Evolutionary conservation across 331 rosid genomes (phyloP).

Genomic region (Stylosanthes scabra): DNA sequence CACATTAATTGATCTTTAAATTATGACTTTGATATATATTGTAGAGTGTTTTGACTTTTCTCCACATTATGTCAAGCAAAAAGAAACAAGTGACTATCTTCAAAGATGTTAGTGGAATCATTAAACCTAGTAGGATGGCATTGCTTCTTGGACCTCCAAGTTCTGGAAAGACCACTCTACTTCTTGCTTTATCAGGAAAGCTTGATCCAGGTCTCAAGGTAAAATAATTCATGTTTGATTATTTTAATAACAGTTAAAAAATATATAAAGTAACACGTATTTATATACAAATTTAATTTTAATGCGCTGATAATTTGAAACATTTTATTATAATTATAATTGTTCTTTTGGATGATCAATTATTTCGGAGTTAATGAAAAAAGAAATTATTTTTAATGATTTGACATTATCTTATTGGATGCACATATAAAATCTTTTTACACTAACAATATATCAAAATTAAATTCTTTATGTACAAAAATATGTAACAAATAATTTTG

Average conservation of each 20-base stretch:
- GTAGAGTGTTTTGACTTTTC: constrained; percentile 43
- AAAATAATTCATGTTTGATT: background rate
- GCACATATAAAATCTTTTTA: too few relatives aligned
- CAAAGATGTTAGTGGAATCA: constrained; percentile 51
- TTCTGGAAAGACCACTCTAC: constrained; percentile 70
- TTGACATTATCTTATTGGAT: too few relatives aligned
- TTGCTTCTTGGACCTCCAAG: constrained; percentile 71
- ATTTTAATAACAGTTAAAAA: too few relatives aligned
- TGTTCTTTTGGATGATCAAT: too few relatives aligned
- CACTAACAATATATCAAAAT: too few relatives aligned
- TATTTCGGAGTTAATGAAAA: too few relatives aligned
- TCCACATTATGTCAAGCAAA: constrained; percentile 40
- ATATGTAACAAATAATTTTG: too few relatives aligned
- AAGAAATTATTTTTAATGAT: too few relatives aligned
- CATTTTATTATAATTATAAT: too few relatives aligned
- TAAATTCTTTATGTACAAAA: background rate
- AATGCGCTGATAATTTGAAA: too few relatives aligned
- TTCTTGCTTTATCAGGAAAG: constrained; percentile 59
- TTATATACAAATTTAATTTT: too few relatives aligned
- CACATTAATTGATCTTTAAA: background rate
- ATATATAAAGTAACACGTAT: too few relatives aligned
- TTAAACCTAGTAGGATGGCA: constrained; percentile 59
- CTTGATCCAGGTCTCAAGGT: constrained; percentile 60
- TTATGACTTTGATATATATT: background rate
- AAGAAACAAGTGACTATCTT: constrained; percentile 50